Evolutionary conservation across 352 stramenopile genomes (phyloP), one percentile per base, ranked within the genome.

Genomic region (Pythium utonaiense): DNA sequence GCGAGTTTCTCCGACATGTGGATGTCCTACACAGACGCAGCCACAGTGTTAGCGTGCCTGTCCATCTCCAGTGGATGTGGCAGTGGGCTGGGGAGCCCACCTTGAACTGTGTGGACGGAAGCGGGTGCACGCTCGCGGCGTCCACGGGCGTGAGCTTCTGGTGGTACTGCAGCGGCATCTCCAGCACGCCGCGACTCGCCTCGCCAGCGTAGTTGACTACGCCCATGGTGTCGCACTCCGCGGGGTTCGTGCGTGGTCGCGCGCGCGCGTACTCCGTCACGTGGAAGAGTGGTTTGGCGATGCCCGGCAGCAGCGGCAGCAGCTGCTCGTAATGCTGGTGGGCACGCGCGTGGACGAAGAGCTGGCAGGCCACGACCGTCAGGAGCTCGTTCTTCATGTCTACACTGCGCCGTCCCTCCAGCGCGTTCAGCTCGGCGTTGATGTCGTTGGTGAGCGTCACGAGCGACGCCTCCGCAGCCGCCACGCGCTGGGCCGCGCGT

Each of bases 371-470:
- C 10, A 91, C 73, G 38, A 93, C 71, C 1, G 80, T 84, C 42
- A 91, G 78, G 33, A 93, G 69, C 50, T 93, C 80, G 65, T 93
- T 91, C 66, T 86, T 86, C 55, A 93, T 78, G 55, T 88, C 78
- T 22, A 73, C 64, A 51, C 82, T 71, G 28, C 83, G 78, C 31
- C 78, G 77, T 38, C 68, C 53, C 33, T 93, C 79, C 10, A 93
- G 69, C 3, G 72, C 74, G 45, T 75, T 85, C 53, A 93, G 70
- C 51, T 89, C 79, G 16, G 49, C 54, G 58, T 93, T 86, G 47
- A 93, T 79, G 33, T 77, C 80, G 64, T 75, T 78, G 31, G 80
- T 86, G 9, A 85, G 64, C 8, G 62, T 30, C 6, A 84, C 70
- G 16, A 93, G 66, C 17, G 74, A 70, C 6, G 73, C 62, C 30